Evolutionary conservation across 805 yeast species (phyloP).

Genomic region (Brettanomyces anomalus): DNA sequence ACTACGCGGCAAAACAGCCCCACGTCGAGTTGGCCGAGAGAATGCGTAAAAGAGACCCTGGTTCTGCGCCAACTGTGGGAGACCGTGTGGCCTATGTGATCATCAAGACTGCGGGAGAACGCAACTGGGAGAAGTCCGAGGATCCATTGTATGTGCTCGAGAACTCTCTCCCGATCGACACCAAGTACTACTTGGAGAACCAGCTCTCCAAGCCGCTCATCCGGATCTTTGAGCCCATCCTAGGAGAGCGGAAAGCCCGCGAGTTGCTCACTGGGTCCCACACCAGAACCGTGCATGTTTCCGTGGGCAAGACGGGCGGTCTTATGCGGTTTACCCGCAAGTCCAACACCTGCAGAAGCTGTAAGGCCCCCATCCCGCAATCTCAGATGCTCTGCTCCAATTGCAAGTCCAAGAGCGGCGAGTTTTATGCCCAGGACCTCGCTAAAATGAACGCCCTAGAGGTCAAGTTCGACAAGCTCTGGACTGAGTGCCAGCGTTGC

Average conservation of each 20-base stretch:
- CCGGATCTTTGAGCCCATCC: constrained; percentile 90
- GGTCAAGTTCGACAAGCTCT: constrained; percentile 71
- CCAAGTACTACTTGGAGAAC: constrained; percentile 86
- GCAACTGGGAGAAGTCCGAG: constrained; percentile 92
- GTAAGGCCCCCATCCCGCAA: constrained; percentile 68
- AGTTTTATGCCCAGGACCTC: constrained; percentile 71
- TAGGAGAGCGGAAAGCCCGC: constrained; percentile 78
- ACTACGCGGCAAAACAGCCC: constrained; percentile 94
- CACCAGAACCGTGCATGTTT: constrained; percentile 64
- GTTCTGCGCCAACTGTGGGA: constrained; percentile 94
- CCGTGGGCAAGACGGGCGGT: constrained; percentile 78
- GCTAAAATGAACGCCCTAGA: constrained; percentile 75
- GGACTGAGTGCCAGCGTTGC: constrained; percentile 98
- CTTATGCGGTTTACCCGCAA: constrained; percentile 82
- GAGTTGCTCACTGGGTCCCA: constrained; percentile 78
- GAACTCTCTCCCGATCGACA: constrained; percentile 86
- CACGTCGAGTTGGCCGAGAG: constrained; percentile 95
- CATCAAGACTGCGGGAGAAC: constrained; percentile 70
- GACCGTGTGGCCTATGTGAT: constrained; percentile 98
- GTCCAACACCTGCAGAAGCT: constrained; percentile 80
- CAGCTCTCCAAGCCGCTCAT: constrained; percentile 87
- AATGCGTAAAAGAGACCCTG: constrained; percentile 94
- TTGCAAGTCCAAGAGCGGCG: constrained; percentile 67
- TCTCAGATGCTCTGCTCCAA: constrained; percentile 55
- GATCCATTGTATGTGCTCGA: constrained; percentile 93